Conservation (phyloP, 2,329 filamentous ascomycete genomes). For the Thielaviopsis cerberus region DNA sequence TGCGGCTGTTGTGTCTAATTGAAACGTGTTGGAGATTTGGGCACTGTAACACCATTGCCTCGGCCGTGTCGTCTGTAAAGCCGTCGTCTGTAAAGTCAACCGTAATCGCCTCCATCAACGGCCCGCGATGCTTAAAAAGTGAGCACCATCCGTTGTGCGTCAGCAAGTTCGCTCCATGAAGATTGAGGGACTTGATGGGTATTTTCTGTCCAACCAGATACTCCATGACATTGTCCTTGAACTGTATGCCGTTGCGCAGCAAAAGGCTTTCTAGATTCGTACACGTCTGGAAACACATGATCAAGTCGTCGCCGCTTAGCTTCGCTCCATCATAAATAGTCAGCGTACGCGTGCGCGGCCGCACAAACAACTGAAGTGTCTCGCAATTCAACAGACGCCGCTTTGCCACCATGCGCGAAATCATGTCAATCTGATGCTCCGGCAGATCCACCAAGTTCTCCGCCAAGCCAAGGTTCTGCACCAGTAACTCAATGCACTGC, state of each 20-base stretch:
- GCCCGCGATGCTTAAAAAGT: slow-evolving; percentile 48
- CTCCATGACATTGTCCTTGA: slow-evolving; percentile 69
- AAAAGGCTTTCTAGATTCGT: slow-evolving; percentile 52
- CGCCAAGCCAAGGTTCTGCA: slow-evolving; percentile 42
- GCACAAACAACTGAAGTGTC: slow-evolving; percentile 39
- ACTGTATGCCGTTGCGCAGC: slow-evolving; percentile 70
- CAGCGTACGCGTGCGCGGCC: slow-evolving; percentile 31
- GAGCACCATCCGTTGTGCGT: slow-evolving; percentile 57
- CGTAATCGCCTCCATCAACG: slow-evolving; percentile 47
- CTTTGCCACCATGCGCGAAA: slow-evolving; percentile 42
- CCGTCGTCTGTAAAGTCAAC: slow-evolving; percentile 72
- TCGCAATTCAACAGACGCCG: slow-evolving; percentile 34
- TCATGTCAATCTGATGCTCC: slow-evolving; percentile 34
- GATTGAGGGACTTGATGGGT: slow-evolving; percentile 51
- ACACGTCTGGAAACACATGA: slow-evolving; percentile 60
- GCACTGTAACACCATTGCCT: slow-evolving; percentile 43
- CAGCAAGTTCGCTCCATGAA: slow-evolving; percentile 72
- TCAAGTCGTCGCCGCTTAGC: slow-evolving; percentile 57
- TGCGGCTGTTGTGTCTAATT: slow-evolving; percentile 58
- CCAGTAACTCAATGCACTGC: slow-evolving; percentile 42
- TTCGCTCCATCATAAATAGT: slow-evolving; percentile 42
- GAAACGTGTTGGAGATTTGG: slow-evolving; percentile 58
- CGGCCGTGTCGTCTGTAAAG: slow-evolving; percentile 53
- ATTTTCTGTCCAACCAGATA: slow-evolving; percentile 60
- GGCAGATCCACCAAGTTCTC: slow-evolving; percentile 44